phyloP scores from a whole-genome alignment of 805 yeast species.

The Saturnispora quitensis region DNA sequence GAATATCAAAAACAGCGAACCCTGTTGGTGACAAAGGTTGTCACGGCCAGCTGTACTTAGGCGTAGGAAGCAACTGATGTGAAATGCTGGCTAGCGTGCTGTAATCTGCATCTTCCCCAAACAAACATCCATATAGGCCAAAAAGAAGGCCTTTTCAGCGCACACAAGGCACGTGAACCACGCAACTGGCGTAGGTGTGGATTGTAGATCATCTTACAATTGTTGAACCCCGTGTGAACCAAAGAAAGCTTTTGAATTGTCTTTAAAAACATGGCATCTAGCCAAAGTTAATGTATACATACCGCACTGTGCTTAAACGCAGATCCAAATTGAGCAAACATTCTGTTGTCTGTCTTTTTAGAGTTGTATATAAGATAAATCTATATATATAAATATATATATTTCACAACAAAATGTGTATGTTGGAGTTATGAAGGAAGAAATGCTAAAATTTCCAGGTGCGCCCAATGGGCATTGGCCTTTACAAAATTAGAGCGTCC shows the following conservation, averaged over 20 bases:
- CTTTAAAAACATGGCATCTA: neutral
- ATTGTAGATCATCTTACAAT: neutral
- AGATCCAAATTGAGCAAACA: constrained; percentile 30
- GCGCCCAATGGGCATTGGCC: neutral
- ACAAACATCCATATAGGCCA: no score
- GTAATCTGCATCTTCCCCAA: no score
- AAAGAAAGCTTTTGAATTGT: neutral
- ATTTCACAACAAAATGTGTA: neutral
- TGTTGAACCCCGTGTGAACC: neutral
- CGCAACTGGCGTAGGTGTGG: neutral
- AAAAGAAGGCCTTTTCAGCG: no score
- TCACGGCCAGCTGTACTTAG: no score
- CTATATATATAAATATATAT: no score
- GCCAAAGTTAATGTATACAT: constrained; percentile 14
- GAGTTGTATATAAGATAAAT: neutral
- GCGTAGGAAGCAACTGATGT: no score
- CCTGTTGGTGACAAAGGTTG: no score
- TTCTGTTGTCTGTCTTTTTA: constrained; percentile 11
- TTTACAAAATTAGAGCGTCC: neutral
- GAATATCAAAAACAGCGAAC: no score
- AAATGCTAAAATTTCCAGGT: neutral
- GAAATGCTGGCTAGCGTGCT: no score
- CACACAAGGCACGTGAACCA: no score
- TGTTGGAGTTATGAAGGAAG: neutral
- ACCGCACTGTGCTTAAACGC: constrained; percentile 30